Evolutionary conservation across 176 grass and related monocot species (phyloP).

Genomic region (Urochloa ruziziensis): DNA sequence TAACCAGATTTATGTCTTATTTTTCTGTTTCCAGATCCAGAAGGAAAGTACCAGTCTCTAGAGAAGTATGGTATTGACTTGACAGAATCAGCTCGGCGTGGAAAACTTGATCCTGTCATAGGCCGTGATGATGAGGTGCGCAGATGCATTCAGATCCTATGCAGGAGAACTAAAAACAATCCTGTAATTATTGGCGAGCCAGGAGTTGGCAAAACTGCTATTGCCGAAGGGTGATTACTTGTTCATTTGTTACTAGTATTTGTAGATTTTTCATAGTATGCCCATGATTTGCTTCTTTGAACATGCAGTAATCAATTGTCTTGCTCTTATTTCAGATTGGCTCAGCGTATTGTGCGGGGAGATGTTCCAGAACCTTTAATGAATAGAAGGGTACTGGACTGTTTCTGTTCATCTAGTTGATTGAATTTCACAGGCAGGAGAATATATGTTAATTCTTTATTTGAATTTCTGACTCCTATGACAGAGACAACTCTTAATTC

Average conservation of each 20-base stretch:
- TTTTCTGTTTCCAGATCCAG: conserved; percentile 66
- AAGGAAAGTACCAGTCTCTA: conserved; percentile 86
- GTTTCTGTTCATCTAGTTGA: neutral
- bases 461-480: neutral
- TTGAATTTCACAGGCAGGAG: neutral
- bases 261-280: neutral
- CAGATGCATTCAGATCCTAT: conserved; percentile 88
- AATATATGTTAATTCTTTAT: neutral
- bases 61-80: conserved; percentile 97
- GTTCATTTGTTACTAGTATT: neutral
- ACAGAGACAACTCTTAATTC: neutral
- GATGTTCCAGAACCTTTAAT: conserved; percentile 95
- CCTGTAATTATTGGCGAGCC: conserved; percentile 95
- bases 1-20: neutral
- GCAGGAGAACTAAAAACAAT: conserved; percentile 97
- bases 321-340: conserved; percentile 54
- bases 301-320: neutral
- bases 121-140: conserved; percentile 93
- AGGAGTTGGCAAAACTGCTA: conserved; percentile 94
- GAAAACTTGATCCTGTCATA: conserved; percentile 93
- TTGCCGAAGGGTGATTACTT: conserved; percentile 80
- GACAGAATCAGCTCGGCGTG: conserved; percentile 82
- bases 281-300: neutral
- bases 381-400: conserved; percentile 69
- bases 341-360: conserved; percentile 84